A percentile compares a stretch with the other conserved stretches of the same genome.
phyloP scores from a whole-genome alignment of 75 land plant genomes.

The Pinus albicaulis region DNA sequence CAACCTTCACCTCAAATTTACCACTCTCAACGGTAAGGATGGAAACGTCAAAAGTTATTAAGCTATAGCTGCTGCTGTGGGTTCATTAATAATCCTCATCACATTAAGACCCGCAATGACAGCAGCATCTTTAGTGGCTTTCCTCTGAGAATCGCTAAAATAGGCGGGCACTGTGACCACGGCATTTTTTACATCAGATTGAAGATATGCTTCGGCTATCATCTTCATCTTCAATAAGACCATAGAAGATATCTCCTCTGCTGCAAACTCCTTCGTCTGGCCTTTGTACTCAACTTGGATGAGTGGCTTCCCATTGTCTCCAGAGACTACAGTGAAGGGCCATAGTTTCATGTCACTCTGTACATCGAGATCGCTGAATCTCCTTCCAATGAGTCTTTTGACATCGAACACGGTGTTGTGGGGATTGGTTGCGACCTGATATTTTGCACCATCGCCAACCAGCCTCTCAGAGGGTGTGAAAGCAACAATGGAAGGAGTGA shows the following conservation, averaged over 20 bases:
- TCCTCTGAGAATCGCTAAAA: conserved; percentile 73
- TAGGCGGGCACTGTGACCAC: conserved; percentile 76
- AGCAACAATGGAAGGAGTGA: conserved; percentile 53
- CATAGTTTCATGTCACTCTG: conserved; percentile 64
- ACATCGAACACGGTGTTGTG: conserved; percentile 62
- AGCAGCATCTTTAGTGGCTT: conserved; percentile 47
- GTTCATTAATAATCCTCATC: conserved; percentile 75
- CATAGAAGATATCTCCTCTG: conserved; percentile 78
- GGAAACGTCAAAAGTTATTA: conserved; percentile 12
- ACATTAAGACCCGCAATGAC: conserved; percentile 5
- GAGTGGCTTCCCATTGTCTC: conserved; percentile 72
- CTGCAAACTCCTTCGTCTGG: conserved; percentile 59
- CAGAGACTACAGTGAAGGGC: conserved; percentile 65
- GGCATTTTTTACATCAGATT: conserved; percentile 51
- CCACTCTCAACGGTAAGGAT: no score
- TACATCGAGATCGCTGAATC: conserved; percentile 46
- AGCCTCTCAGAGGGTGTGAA: conserved; percentile 41
- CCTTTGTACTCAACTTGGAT: conserved; percentile 62
- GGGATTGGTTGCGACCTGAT: conserved; percentile 54
- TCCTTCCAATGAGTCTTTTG: conserved; percentile 70
- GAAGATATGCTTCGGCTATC: conserved; percentile 68
- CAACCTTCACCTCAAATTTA: no score
- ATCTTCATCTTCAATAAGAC: conserved; percentile 65
- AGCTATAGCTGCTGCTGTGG: conserved; percentile 75
- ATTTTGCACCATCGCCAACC: conserved; percentile 52